A percentile compares a stretch with the other conserved stretches of the same genome.
These are phyloP conservation scores for Lablab purpureus DNA, from an alignment of 306 rosid species.

Conservation along the genomic window DNA sequence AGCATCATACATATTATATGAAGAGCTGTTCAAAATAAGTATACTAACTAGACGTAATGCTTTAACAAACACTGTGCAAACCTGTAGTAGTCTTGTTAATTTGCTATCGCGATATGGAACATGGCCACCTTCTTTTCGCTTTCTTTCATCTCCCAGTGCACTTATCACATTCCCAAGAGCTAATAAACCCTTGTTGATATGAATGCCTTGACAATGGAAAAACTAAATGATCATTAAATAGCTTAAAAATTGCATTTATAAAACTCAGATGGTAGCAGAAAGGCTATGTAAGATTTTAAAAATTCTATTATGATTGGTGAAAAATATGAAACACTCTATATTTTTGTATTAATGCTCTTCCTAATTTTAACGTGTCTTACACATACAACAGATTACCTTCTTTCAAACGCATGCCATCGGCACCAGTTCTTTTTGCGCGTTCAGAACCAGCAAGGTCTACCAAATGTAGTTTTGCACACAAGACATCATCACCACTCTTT, in stretches of 20 bases:
- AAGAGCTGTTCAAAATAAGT: background rate
- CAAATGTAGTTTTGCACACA: constrained; percentile 87
- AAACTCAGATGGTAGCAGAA: background rate
- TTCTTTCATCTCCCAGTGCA: constrained; percentile 97
- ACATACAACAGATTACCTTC: constrained; percentile 70
- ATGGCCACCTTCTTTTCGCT: constrained; percentile 94
- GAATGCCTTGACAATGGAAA: constrained; percentile 70
- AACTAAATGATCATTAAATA: constrained; percentile 3
- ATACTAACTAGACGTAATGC: background rate
- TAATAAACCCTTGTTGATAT: constrained; percentile 90
- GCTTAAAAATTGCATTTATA: background rate
- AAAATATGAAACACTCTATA: background rate
- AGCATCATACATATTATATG: background rate
- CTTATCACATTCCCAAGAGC: constrained; percentile 98
- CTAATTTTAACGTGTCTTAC: background rate
- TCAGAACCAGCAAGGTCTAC: constrained; percentile 99
- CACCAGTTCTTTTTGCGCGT: constrained; percentile 95
- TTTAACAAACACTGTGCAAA: constrained; percentile 32
- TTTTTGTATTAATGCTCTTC: background rate
- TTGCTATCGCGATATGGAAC: constrained; percentile 99
- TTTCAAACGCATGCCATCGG: constrained; percentile 96
- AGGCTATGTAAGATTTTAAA: background rate
- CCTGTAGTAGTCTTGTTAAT: constrained; percentile 93
- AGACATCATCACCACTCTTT: constrained; percentile 84
- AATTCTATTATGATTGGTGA: background rate